phyloP scores from a whole-genome alignment of 2,329 filamentous ascomycete genomes.

The Diatrype stigma region DNA sequence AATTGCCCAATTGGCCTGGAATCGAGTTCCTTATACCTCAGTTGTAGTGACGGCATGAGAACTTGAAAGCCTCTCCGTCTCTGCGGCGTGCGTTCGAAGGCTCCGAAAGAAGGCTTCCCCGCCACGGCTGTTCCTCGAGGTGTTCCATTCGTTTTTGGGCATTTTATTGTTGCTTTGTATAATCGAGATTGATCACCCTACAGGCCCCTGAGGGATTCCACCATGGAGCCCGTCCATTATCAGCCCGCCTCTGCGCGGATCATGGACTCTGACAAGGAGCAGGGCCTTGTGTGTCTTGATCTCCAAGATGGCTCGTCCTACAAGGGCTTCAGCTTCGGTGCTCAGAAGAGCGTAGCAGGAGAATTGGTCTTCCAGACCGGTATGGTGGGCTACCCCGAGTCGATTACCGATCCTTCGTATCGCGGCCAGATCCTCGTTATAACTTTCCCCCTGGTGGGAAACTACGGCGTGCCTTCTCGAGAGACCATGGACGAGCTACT shows the following conservation, averaged over 20 bases:
- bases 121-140: conserved; percentile 12
- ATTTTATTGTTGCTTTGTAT: too few species aligned
- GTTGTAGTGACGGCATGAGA: conserved; percentile 13
- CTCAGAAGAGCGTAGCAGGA: conserved; percentile 87
- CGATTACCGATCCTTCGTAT: conserved; percentile 81
- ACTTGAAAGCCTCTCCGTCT: conserved; percentile 11
- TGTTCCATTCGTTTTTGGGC: neutral
- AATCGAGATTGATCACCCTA: neutral
- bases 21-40: conserved; percentile 2
- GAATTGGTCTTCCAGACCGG: conserved; percentile 99
- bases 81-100: conserved; percentile 20
- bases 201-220: conserved; percentile 3
- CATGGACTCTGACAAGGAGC: conserved; percentile 48
- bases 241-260: conserved; percentile 60
- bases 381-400: conserved; percentile 98
- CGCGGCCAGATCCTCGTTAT: conserved; percentile 92
- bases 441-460: conserved; percentile 92
- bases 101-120: conserved; percentile 21
- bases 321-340: conserved; percentile 95
- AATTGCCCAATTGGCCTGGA: neutral
- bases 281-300: conserved; percentile 73
- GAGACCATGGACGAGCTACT: conserved; percentile 82
- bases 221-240: conserved; percentile 36
- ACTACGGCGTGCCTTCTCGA: conserved; percentile 92
- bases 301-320: conserved; percentile 87